Evolutionary conservation across 805 yeast genomes (phyloP), one percentile per base, ranked within the genome.

Genomic region (Candida nemodendra): DNA sequence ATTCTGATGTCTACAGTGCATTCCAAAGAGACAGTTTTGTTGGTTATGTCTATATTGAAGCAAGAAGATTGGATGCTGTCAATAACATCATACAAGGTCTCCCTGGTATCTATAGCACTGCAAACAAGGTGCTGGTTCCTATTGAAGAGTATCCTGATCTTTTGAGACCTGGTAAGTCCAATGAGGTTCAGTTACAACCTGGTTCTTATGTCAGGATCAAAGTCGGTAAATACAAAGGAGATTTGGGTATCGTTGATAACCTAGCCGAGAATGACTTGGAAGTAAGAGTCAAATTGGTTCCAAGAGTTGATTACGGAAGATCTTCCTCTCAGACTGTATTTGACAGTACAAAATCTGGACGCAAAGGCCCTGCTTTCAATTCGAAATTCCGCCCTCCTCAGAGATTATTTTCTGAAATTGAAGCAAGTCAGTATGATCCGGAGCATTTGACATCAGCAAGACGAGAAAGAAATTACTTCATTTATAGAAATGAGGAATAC

Each of bases 141-240:
- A 93, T 93, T 41, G 87, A 86, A 60, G 99, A 93, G 65, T 85
- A 89, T 61, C 96, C 96, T 2, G 95, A 90, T 61, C 71, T 93
- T 54, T 72, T 93, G 59, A 84, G 95, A 56, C 96, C 95, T 39
- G 86, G 81, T 38, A 88, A 84, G 62, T 79, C 95, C 0, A 77
- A 87, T 36, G 98, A 90, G 53, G 84, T 88, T 18, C 90, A 87
- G 53, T 68, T 93, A 17, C 82, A 81, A 32, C 97, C 95, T 6
- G 99, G 99, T 16, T 79, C 88, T 21, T 93, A 91, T 61, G 95
- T 93, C 35, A 76, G 99, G 48, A 75, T 93, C 47, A 83, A 84
- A 53, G 76, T 95, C 46, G 98, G 99, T 46, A 84, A 83, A 55
- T 90, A 91, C 62, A 85, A 85, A 54, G 91, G 91, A 35, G 99